phyloP scores from a whole-genome alignment of 805 yeast species.

The Ogataea polymorpha region DNA sequence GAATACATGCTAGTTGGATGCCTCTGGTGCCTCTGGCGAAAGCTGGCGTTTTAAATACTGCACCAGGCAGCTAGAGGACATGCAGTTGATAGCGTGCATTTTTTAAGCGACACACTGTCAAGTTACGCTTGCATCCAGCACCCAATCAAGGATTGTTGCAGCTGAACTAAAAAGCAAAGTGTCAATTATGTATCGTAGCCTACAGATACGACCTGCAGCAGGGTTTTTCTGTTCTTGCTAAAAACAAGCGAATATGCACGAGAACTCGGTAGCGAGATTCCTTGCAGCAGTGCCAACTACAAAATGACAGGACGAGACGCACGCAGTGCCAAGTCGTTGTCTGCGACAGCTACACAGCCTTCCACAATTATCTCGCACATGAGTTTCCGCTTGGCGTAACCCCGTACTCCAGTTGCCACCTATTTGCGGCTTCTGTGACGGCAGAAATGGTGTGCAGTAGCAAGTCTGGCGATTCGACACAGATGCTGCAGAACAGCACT shows the following conservation, averaged over 20 bases:
- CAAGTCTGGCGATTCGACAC: neutral
- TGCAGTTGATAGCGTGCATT: neutral
- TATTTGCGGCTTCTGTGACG: neutral
- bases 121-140: neutral
- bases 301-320: neutral
- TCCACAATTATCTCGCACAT: no score
- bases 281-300: neutral
- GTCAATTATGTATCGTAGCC: neutral
- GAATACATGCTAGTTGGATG: conserved; percentile 6
- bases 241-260: neutral
- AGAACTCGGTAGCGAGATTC: neutral
- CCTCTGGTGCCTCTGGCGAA: no score
- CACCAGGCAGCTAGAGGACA: neutral
- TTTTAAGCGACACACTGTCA: neutral
- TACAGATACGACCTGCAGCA: neutral
- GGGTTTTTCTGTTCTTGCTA: neutral
- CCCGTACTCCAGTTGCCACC: neutral
- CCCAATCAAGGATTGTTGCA: neutral
- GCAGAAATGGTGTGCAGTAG: neutral
- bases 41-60: neutral
- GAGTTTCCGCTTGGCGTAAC: no score
- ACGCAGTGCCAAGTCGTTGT: neutral
- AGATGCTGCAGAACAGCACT: neutral
- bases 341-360: neutral
- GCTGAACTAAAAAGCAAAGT: neutral